phyloP scores from a whole-genome alignment of 2,329 filamentous ascomycete genomes.

The Pseudogymnoascus sp. region DNA sequence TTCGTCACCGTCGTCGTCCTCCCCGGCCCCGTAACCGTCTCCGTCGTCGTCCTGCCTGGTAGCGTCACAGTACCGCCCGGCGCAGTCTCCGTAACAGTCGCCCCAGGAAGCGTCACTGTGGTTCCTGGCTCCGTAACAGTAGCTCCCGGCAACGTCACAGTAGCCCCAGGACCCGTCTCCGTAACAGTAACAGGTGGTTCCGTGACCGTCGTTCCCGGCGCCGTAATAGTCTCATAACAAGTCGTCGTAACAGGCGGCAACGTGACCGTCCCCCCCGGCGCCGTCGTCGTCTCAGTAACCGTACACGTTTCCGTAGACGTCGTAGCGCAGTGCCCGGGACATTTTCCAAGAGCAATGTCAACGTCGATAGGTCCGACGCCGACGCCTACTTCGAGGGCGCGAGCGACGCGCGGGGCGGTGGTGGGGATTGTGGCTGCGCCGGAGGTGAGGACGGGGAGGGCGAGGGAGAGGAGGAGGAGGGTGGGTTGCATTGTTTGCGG shows the following conservation, averaged over 20 bases:
- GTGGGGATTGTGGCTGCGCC: background rate
- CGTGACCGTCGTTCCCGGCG: background rate
- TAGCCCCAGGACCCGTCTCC: background rate
- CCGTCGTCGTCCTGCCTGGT: too few relatives aligned
- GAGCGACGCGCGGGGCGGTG: background rate
- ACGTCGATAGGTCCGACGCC: background rate
- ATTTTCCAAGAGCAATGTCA: background rate
- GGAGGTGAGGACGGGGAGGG: background rate
- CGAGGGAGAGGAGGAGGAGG: background rate
- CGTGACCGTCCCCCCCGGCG: background rate
- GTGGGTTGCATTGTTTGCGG: background rate
- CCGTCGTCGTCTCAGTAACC: background rate
- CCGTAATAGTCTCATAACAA: background rate
- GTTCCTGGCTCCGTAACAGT: background rate
- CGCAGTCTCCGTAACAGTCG: background rate
- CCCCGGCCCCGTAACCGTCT: background rate
- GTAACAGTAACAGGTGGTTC: background rate
- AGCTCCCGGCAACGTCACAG: background rate
- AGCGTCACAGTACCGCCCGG: background rate
- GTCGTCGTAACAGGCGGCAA: background rate
- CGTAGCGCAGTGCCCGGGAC: background rate
- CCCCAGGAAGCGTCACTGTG: background rate
- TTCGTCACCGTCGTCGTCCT: slow-evolving; percentile 15
- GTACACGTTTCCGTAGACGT: background rate
- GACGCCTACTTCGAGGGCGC: background rate